These are phyloP conservation scores for Populus hybrid DNA, from an alignment of 441 rosid species.

Conservation along the genomic window DNA sequence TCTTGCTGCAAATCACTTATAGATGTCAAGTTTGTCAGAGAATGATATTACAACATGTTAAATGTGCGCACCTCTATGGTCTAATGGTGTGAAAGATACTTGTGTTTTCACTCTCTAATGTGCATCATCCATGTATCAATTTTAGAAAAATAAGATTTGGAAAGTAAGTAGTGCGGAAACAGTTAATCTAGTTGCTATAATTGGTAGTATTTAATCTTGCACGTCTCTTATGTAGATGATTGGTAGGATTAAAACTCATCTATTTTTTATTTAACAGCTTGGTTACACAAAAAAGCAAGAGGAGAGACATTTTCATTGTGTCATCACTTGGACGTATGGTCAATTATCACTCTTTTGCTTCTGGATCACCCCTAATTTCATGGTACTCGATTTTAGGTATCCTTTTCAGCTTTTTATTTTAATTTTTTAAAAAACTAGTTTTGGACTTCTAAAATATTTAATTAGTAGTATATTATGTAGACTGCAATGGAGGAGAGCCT, in stretches of 20 bases:
- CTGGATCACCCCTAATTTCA: not conserved
- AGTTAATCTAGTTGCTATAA: not conserved
- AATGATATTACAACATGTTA: not conserved
- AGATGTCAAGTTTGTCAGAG: not conserved
- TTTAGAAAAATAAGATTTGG: not conserved
- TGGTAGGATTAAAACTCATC: not conserved
- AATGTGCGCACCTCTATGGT: not conserved
- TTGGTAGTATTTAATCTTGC: not conserved
- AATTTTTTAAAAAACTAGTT: too few species aligned
- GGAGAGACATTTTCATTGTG: constrained; percentile 90
- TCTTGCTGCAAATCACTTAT: not conserved
- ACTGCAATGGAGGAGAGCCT: too few species aligned
- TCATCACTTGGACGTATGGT: constrained; percentile 79
- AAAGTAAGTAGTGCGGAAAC: not conserved
- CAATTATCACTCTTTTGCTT: not conserved
- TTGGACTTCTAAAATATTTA: too few species aligned
- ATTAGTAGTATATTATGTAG: too few species aligned
- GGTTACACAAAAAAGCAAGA: constrained; percentile 97
- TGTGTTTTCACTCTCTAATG: not conserved
- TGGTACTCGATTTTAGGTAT: not conserved
- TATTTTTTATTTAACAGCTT: constrained; percentile 52
- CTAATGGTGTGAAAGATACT: not conserved
- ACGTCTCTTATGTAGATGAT: not conserved
- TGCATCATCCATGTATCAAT: not conserved
- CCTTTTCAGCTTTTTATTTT: too few species aligned